Base-by-base conservation (phyloP, 1,284 basidiomycete genomes). In the Sutorius eximius region DNA sequence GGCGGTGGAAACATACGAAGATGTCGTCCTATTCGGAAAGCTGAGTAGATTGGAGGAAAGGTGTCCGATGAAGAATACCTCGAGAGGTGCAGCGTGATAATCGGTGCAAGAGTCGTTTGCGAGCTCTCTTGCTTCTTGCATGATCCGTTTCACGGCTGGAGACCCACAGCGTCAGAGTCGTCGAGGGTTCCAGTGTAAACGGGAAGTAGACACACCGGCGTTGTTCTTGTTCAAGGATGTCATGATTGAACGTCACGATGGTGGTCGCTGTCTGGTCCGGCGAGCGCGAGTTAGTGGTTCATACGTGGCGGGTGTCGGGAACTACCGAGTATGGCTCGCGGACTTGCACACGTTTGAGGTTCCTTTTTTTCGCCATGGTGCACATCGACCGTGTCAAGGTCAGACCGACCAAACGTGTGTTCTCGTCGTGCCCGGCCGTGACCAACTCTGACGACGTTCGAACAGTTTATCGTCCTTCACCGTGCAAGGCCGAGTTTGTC, bases 51-150 rank as follows among this genome's bases (percentile, higher is more conserved):
- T 49, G 45, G 51, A 29, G 37, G 33, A 18, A 22, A 45, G 36
- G 47, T 29, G 42, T 18, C 30, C 44, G 36, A 51, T 11, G 47
- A 37, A 45, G 41, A 50, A 53, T 57, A 93, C 91, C 82, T 97
- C 95, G 15, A 96, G 75, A 3, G 95, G 95, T 0, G 84, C 86
- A 10, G 95, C 95, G 54, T 82, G 75, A 68, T 95, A 95, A 66
- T 95, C 92, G 1, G 86, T 85, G 51, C 82, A 87, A 52, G 86
- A 83, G 70, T 95, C 94, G 52, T 82, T 82, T 7, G 86, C 83
- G 9, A 97, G 82, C 70, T 98, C 95, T 58, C 85, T 79, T 5
- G 95, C 95, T 74, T 98, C 95, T 70, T 94, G 93, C 85, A 98
- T 91, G 62, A 98, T 97, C 45, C 96, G 87, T 77, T 97, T 97